Evolutionary conservation across 2,329 filamentous ascomycete species (phyloP).

Genomic region (Gnomoniopsis smithogilvyi): DNA sequence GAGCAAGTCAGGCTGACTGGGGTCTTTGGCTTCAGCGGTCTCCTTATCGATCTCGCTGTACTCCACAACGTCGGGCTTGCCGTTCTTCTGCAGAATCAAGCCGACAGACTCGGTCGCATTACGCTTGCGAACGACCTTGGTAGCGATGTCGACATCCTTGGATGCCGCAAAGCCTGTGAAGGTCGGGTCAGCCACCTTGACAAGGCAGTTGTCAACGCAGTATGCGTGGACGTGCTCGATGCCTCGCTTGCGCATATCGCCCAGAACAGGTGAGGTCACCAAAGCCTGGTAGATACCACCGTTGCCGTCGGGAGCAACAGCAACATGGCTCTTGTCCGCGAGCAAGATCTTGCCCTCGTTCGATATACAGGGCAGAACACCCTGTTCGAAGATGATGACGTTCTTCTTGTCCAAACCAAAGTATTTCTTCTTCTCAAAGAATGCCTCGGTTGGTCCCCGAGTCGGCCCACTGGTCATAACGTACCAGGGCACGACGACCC

Average conservation of each 20-base stretch:
- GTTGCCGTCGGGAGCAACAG: constrained; percentile 95
- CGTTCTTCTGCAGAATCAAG: constrained; percentile 91
- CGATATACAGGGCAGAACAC: constrained; percentile 92
- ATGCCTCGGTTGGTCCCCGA: constrained; percentile 84
- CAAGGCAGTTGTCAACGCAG: constrained; percentile 99
- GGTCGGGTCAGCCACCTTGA: constrained; percentile 93
- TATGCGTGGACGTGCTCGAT: constrained; percentile 96
- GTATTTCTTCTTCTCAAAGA: constrained; percentile 85
- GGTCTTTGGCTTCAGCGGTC: constrained; percentile 85
- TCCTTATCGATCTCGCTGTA: constrained; percentile 93
- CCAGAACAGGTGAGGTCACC: constrained; percentile 72
- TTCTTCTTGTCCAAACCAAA: constrained; percentile 87
- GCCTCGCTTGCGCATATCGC: constrained; percentile 84
- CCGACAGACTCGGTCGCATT: constrained; percentile 95
- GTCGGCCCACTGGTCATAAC: constrained; percentile 99
- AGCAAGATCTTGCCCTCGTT: constrained; percentile 97
- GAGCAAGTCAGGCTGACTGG: constrained; percentile 75
- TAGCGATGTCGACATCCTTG: constrained; percentile 90
- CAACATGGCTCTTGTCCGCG: constrained; percentile 85
- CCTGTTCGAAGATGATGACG: constrained; percentile 92
- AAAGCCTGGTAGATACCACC: constrained; percentile 95
- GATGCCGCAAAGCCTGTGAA: constrained; percentile 92
- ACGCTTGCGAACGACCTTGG: constrained; percentile 98
- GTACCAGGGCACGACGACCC: constrained; percentile 86
- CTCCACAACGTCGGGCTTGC: constrained; percentile 94